Evolutionary conservation across 1,139 yeast species (phyloP).

Genomic region (Lodderomyces oxycetoniae): DNA sequence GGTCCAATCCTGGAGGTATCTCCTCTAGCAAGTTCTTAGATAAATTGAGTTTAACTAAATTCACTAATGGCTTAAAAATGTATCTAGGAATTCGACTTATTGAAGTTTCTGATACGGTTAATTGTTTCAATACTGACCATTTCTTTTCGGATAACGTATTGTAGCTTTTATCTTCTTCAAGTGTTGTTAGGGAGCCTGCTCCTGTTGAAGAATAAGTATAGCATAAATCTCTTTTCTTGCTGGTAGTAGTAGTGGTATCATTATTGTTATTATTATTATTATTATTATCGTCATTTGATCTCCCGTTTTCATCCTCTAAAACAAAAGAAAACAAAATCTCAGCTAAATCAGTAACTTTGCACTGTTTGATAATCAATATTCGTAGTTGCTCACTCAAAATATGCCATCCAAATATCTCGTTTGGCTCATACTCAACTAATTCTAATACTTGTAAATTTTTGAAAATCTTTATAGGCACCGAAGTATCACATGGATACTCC

Average conservation of each 20-base stretch:
- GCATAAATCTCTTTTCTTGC: slow-evolving; percentile 26
- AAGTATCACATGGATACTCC: slow-evolving; percentile 68
- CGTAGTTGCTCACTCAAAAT: slow-evolving; percentile 50
- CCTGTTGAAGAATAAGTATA: slow-evolving; percentile 13
- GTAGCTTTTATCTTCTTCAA: slow-evolving; percentile 9
- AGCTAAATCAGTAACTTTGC: slow-evolving; percentile 46
- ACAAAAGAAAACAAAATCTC: slow-evolving; percentile 51
- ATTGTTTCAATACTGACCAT: slow-evolving; percentile 55
- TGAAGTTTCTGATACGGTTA: slow-evolving; percentile 54
- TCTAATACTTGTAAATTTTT: slow-evolving; percentile 61
- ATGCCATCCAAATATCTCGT: slow-evolving; percentile 66
- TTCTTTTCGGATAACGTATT: slow-evolving; percentile 33
- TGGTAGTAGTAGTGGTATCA: slow-evolving; percentile 18
- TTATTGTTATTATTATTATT: slow-evolving; percentile 5
- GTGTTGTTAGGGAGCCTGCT: slow-evolving; percentile 1
- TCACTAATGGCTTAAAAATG: slow-evolving; percentile 46
- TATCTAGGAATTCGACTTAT: slow-evolving; percentile 42
- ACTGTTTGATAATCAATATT: slow-evolving; percentile 49
- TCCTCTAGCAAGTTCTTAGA: slow-evolving; percentile 49
- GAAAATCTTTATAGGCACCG: slow-evolving; percentile 58
- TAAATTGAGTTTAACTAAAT: slow-evolving; percentile 53
- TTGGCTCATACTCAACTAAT: slow-evolving; percentile 55
- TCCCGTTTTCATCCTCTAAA: slow-evolving; percentile 49
- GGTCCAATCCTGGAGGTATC: slow-evolving; percentile 51
- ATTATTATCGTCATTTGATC: slow-evolving; percentile 33